These are phyloP conservation scores for Aureobasidium sp. DNA, from an alignment of 2,329 filamentous ascomycete genomes.

Conservation along the genomic window DNA sequence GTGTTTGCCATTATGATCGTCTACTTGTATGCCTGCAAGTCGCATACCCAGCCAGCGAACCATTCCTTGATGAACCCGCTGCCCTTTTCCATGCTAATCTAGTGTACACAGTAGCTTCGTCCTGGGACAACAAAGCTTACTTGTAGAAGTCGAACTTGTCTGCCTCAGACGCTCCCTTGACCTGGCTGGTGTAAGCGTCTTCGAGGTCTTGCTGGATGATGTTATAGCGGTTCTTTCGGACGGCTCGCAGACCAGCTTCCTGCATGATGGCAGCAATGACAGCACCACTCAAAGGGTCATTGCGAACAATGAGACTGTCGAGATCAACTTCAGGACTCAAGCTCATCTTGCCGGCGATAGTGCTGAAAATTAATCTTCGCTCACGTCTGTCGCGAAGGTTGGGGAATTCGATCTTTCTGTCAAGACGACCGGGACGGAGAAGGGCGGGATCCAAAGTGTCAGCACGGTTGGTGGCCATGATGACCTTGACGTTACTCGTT, in stretches of 20 bases:
- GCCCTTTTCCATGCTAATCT: neutral
- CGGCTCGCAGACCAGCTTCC: conserved; percentile 87
- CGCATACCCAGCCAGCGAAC: conserved; percentile 6
- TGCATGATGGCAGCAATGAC: conserved; percentile 99
- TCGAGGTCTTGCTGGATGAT: conserved; percentile 97
- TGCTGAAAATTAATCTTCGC: conserved; percentile 90
- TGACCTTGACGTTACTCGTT: conserved; percentile 98
- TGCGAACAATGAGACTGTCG: conserved; percentile 91
- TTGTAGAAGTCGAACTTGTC: conserved; percentile 89
- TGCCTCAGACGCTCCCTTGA: conserved; percentile 71
- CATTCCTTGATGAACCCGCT: neutral
- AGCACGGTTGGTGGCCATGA: conserved; percentile 98
- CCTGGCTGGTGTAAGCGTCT: conserved; percentile 93
- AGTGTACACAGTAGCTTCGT: neutral
- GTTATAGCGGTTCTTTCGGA: conserved; percentile 97
- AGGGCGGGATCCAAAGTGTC: conserved; percentile 94
- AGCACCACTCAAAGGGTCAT: conserved; percentile 89
- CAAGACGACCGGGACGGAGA: conserved; percentile 86
- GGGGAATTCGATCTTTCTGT: conserved; percentile 99
- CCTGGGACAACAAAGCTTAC: conserved; percentile 34
- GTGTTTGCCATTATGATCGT: conserved; percentile 13
- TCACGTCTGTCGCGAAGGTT: conserved; percentile 87
- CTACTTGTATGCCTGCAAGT: neutral
- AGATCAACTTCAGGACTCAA: conserved; percentile 93
- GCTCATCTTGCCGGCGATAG: conserved; percentile 97